Conservation (phyloP, 495 filamentous ascomycete species). For the Podospora anserina region DNA sequence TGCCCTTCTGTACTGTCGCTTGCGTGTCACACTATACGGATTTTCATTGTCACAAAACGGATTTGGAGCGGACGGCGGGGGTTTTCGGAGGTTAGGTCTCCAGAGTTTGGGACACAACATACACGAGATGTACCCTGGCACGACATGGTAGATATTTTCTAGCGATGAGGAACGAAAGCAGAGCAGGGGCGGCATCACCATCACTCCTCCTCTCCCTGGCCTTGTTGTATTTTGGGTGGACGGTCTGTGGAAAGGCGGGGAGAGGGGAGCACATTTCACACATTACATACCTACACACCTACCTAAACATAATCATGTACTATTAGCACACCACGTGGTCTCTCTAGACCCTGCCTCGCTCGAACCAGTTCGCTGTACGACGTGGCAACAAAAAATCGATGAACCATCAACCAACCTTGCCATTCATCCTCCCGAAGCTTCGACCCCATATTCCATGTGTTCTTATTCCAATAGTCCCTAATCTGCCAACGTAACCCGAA, state of each 20-base stretch:
- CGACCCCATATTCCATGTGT: neutral
- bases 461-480: neutral
- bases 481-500: too few relatives aligned
- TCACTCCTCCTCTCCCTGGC: neutral
- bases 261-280: constrained; percentile 7
- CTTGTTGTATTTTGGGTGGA: neutral
- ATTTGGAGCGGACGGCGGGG: constrained; percentile 10
- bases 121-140: constrained; percentile 20
- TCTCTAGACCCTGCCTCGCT: neutral
- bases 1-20: constrained; percentile 27
- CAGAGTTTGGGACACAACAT: constrained; percentile 20
- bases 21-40: constrained; percentile 12
- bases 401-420: neutral
- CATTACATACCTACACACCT: constrained; percentile 9
- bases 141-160: constrained; percentile 16
- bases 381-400: neutral
- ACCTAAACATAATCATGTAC: constrained; percentile 8
- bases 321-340: constrained; percentile 2
- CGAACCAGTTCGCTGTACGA: neutral
- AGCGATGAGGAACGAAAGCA: constrained; percentile 10
- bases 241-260: neutral
- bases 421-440: neutral
- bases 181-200: neutral
- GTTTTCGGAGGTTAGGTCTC: neutral
- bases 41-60: constrained; percentile 15